Conservation (phyloP, 225 moss, liverwort and hornwort species). For the Climacium dendroides region DNA sequence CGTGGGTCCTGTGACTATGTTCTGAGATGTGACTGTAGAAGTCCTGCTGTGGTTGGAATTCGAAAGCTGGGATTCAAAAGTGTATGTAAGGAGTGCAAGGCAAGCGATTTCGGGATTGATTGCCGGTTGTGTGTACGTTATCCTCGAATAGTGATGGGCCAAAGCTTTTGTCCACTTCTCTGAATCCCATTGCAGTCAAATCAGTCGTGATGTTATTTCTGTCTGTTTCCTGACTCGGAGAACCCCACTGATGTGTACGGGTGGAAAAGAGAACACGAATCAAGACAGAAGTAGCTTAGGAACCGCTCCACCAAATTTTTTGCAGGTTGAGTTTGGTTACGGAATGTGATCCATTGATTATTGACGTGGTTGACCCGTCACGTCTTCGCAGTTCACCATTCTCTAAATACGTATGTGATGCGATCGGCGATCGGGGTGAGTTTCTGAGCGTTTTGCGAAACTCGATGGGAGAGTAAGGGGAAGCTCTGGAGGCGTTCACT, state of each 20-base stretch:
- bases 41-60: not conserved
- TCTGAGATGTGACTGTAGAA: not conserved
- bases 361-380: not conserved
- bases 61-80: not conserved
- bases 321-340: not conserved
- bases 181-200: not conserved
- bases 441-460: not conserved
- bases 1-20: not conserved
- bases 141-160: not conserved
- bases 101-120: not conserved
- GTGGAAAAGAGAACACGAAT: not conserved
- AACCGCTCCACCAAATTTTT: too few relatives aligned
- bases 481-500: constrained; percentile 12
- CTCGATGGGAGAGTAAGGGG: not conserved
- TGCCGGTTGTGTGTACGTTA: not conserved
- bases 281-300: not conserved
- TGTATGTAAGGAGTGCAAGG: not conserved
- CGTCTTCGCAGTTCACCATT: not conserved
- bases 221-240: not conserved
- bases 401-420: not conserved
- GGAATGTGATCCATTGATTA: not conserved
- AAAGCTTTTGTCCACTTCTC: not conserved
- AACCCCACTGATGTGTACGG: not conserved
- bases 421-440: not conserved
- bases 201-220: not conserved